These are phyloP conservation scores for Bremia lactucae DNA, from an alignment of 352 stramenopile genomes.

Conservation along the genomic window DNA sequence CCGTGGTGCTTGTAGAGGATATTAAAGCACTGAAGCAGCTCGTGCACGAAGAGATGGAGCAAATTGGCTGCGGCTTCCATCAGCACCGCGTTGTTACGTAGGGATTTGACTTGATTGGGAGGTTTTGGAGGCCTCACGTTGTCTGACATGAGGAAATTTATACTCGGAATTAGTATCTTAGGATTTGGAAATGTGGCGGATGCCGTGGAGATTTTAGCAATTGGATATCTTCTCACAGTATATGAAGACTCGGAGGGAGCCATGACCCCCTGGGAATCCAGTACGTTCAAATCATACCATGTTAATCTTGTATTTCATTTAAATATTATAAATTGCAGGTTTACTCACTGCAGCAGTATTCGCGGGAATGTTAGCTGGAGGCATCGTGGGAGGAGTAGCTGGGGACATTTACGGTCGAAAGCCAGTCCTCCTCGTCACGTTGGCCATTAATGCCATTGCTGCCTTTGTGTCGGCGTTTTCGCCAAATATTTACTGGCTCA, in stretches of 20 bases:
- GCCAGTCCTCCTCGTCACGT: slow-evolving; percentile 56
- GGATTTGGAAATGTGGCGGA: slow-evolving; percentile 82
- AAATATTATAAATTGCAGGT: slow-evolving; percentile 26
- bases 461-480: slow-evolving; percentile 70
- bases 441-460: slow-evolving; percentile 69
- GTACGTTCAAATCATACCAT: slow-evolving; percentile 21
- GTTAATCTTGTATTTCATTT: neutral
- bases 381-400: slow-evolving; percentile 57
- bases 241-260: slow-evolving; percentile 54
- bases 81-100: slow-evolving; percentile 60
- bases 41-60: slow-evolving; percentile 68
- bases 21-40: slow-evolving; percentile 50
- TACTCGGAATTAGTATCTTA: slow-evolving; percentile 56
- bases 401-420: slow-evolving; percentile 80
- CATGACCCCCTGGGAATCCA: slow-evolving; percentile 67
- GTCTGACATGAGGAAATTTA: neutral
- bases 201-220: slow-evolving; percentile 84
- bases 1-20: slow-evolving; percentile 36
- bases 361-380: slow-evolving; percentile 79
- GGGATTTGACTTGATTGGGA: slow-evolving; percentile 9
- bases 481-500: slow-evolving; percentile 59
- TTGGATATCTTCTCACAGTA: slow-evolving; percentile 82
- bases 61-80: slow-evolving; percentile 61
- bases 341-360: slow-evolving; percentile 84
- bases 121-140: neutral